Percentiles rank a stretch among this genome's conserved stretches.
These are phyloP conservation scores for Phtheirospermum japonicum DNA, from an alignment of 257 asterid species.

Conservation along the genomic window DNA sequence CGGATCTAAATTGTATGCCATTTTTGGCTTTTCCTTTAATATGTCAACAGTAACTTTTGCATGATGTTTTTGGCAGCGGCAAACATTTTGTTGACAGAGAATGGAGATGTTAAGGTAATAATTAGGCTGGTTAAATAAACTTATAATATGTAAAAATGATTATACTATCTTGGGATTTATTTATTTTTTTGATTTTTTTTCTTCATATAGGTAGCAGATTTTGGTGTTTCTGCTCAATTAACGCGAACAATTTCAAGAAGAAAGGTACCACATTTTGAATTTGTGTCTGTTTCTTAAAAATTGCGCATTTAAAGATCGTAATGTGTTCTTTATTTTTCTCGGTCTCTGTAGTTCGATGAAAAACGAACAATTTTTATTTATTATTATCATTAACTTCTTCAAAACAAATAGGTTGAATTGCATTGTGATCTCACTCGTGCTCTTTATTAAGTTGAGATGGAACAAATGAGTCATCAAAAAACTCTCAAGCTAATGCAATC, in stretches of 20 bases:
- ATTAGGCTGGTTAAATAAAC: slow-evolving; percentile 17
- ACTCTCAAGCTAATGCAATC: slow-evolving; percentile 48
- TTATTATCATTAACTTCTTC: too few relatives aligned
- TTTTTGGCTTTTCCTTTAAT: slow-evolving; percentile 3
- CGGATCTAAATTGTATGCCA: background rate
- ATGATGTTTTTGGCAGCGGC: slow-evolving; percentile 73
- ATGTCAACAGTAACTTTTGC: slow-evolving; percentile 20
- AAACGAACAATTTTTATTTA: background rate
- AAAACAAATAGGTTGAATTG: slow-evolving; percentile 1
- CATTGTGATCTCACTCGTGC: slow-evolving; percentile 25
- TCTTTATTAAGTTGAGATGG: slow-evolving; percentile 26
- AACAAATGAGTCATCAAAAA: slow-evolving; percentile 28
- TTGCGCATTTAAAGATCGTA: slow-evolving; percentile 7
- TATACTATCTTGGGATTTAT: too few relatives aligned
- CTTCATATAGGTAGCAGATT: slow-evolving; percentile 85
- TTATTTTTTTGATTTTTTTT: too few relatives aligned
- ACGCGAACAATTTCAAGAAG: slow-evolving; percentile 95
- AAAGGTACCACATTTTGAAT: slow-evolving; percentile 52
- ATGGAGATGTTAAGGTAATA: slow-evolving; percentile 94
- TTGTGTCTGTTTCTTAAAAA: slow-evolving; percentile 18
- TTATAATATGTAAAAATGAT: too few relatives aligned
- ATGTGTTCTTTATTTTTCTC: background rate
- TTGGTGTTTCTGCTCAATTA: slow-evolving; percentile 99
- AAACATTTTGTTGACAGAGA: slow-evolving; percentile 89
- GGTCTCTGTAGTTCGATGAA: slow-evolving; percentile 13